phyloP scores from a whole-genome alignment of 2,329 filamentous ascomycete species.

The Clonostachys chloroleuca region DNA sequence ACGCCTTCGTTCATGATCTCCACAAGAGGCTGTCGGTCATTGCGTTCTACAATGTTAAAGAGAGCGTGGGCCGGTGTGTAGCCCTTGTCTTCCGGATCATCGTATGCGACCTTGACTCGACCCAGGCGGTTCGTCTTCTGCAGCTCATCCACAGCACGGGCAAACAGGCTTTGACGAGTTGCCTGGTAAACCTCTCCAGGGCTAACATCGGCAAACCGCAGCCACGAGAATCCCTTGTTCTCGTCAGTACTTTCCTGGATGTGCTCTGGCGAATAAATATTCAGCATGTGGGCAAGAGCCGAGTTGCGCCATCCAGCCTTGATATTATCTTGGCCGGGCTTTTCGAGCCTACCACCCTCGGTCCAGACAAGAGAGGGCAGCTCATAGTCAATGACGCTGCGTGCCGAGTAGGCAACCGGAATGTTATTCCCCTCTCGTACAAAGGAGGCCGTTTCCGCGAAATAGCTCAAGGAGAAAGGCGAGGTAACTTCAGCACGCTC shows the following conservation, averaged over 20 bases:
- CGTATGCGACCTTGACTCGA: slow-evolving; percentile 65
- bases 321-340: slow-evolving; percentile 68
- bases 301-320: slow-evolving; percentile 76
- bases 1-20: slow-evolving; percentile 69
- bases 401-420: slow-evolving; percentile 80
- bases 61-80: slow-evolving; percentile 73
- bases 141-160: slow-evolving; percentile 63
- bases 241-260: slow-evolving; percentile 59
- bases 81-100: slow-evolving; percentile 54
- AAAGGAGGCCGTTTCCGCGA: slow-evolving; percentile 94
- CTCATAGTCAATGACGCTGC: slow-evolving; percentile 79
- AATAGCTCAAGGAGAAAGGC: slow-evolving; percentile 78
- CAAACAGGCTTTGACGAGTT: slow-evolving; percentile 67
- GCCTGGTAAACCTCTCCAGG: slow-evolving; percentile 66
- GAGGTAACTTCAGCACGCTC: slow-evolving; percentile 90
- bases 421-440: slow-evolving; percentile 81
- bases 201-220: slow-evolving; percentile 80
- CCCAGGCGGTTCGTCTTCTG: slow-evolving; percentile 56
- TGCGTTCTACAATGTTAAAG: slow-evolving; percentile 73
- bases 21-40: slow-evolving; percentile 61
- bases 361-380: slow-evolving; percentile 79
- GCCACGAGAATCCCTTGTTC: slow-evolving; percentile 76
- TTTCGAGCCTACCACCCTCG: slow-evolving; percentile 71
- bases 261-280: slow-evolving; percentile 82
- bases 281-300: slow-evolving; percentile 78